Evolutionary conservation across 2,329 filamentous ascomycete genomes (phyloP).

Genomic region (Neopestalotiopsis rosae): DNA sequence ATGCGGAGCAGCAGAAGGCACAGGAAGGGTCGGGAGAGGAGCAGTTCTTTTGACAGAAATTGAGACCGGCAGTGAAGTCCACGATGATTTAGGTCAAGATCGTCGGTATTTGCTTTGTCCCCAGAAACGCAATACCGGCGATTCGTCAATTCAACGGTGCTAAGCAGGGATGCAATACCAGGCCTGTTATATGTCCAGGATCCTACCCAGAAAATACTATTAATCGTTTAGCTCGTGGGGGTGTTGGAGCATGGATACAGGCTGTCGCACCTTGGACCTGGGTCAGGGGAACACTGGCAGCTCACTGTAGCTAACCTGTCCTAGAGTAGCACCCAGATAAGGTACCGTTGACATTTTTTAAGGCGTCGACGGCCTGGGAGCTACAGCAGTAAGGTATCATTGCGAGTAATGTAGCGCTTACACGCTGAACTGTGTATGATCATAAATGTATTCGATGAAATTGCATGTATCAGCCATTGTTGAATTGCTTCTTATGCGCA

Average conservation of each 20-base stretch:
- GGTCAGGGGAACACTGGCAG: not conserved
- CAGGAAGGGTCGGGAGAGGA: not conserved
- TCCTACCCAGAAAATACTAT: not conserved
- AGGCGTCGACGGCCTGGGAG: no score
- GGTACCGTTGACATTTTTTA: no score
- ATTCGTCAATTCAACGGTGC: not conserved
- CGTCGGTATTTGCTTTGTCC: not conserved
- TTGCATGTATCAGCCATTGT: no score
- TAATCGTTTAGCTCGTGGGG: not conserved
- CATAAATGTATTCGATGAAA: no score
- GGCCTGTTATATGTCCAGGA: not conserved
- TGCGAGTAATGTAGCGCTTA: no score
- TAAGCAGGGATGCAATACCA: constrained; percentile 8
- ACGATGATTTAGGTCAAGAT: constrained; percentile 10
- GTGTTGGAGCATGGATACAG: not conserved
- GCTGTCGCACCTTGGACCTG: not conserved
- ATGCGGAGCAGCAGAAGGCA: not conserved
- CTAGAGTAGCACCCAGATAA: no score
- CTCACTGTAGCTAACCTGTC: no score
- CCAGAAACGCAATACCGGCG: not conserved
- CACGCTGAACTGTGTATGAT: no score
- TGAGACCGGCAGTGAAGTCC: constrained; percentile 7
- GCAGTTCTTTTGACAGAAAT: not conserved
- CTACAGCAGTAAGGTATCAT: no score
- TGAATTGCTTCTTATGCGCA: no score